These are phyloP conservation scores for Metrosideros polymorpha DNA, from an alignment of 441 rosid genomes.

Conservation along the genomic window DNA sequence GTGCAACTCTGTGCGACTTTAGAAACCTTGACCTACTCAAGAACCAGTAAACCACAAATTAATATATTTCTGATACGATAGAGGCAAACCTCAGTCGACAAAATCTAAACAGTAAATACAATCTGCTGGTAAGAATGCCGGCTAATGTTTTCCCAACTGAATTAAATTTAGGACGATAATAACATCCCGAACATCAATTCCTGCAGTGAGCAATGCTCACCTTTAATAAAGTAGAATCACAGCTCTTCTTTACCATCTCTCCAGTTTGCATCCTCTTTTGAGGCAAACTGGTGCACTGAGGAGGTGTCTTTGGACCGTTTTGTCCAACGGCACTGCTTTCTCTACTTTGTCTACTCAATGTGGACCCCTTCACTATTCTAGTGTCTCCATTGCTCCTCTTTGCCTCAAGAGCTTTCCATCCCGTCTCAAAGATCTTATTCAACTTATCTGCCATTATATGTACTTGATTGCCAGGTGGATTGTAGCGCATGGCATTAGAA, in stretches of 20 bases:
- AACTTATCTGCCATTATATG: conserved; percentile 33
- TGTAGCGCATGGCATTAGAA: conserved; percentile 52
- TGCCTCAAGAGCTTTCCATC: conserved; percentile 55
- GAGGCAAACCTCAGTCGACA: not conserved
- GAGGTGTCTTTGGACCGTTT: conserved; percentile 24
- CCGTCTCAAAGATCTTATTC: conserved; percentile 36
- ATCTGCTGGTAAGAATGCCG: not conserved
- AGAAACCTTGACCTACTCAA: conserved; percentile 29
- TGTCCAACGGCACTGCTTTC: conserved; percentile 17
- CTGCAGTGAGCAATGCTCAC: conserved; percentile 15
- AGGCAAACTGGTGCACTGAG: conserved; percentile 8
- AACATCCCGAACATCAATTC: not conserved
- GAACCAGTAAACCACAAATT: not conserved
- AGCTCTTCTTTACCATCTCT: conserved; percentile 12
- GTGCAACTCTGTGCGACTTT: conserved; percentile 19
- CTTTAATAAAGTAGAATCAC: conserved; percentile 12
- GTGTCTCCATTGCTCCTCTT: conserved; percentile 20
- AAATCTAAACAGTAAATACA: not conserved
- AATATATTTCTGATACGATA: not conserved
- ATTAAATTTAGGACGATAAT: not conserved
- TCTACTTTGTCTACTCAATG: conserved; percentile 12
- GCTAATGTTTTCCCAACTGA: not conserved
- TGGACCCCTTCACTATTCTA: conserved; percentile 7
- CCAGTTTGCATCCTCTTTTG: conserved; percentile 21
- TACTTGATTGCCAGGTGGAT: conserved; percentile 39